Evolutionary conservation across 441 rosid genomes (phyloP), one percentile per base, ranked within the genome.

Genomic region (Populus trichocarpa): DNA sequence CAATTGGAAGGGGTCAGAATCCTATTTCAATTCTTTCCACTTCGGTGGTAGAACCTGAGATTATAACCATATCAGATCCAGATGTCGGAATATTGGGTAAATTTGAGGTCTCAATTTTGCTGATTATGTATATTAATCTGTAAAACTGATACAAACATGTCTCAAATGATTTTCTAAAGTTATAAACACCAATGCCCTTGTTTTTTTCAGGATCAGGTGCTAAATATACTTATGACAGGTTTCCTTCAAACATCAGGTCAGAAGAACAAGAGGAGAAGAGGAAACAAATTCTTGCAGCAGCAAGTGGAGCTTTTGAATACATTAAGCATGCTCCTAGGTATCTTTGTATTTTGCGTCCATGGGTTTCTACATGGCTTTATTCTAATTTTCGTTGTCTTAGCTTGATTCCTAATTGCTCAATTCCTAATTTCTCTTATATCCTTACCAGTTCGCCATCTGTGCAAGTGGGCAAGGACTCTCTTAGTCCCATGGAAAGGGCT

Each of bases 211-310:
- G 32, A 30, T 30, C 32, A 30, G 32, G 32, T 30, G 32, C 32
- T 30, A 30, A 30, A 30, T 30, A 30, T 30, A 30, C 11, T 26
- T 95, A 93, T 85, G 99, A 97, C 83, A 95, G 99, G 85, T 97
- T 97, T 90, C 99, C 99, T 82, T 86, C 97, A 36, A 95, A 71
- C 75, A 85, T 90, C 73, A 89, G 98, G 84, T 90, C 98, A 69
- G 97, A 95, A 86, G 99, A 97, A 84, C 91, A 93, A 85, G 98
- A 92, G 84, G 98, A 92, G 85, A 97, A 93, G 90, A 90, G 97
- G 84, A 92, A 85, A 83, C 99, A 97, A 88, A 88, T 92, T 83
- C 98, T 97, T 81, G 95, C 95, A 73, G 90, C 94, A 71, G 98
- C 92, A 77, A 91, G 90, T 77, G 97, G 99, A 73, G 92, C 95